These are phyloP conservation scores for Heimioporus sp. DNA, from an alignment of 768 basidiomycete species.

Conservation along the genomic window DNA sequence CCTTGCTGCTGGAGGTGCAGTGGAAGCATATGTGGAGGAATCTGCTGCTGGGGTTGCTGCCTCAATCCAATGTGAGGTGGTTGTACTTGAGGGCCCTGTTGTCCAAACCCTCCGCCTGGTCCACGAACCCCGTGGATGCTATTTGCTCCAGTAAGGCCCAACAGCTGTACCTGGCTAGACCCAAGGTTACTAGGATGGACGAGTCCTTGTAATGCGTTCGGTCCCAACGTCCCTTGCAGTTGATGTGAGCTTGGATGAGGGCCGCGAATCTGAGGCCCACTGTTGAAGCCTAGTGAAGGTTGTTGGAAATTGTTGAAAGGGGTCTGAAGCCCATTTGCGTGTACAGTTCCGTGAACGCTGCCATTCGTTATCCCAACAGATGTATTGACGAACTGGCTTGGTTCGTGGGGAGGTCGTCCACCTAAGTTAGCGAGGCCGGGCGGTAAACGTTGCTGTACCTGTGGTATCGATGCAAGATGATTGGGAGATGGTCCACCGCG, in stretches of 20 bases:
- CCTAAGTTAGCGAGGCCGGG: conserved; percentile 82
- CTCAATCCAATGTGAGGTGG: conserved; percentile 31
- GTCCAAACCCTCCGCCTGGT: conserved; percentile 41
- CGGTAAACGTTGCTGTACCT: conserved; percentile 68
- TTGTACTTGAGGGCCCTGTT: conserved; percentile 32
- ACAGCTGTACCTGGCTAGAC: conserved; percentile 46
- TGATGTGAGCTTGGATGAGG: conserved; percentile 48
- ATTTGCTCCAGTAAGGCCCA: conserved; percentile 45
- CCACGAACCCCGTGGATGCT: conserved; percentile 48
- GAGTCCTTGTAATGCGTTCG: conserved; percentile 51
- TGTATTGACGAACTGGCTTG: conserved; percentile 53
- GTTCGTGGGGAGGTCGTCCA: conserved; percentile 77
- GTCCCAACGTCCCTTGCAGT: conserved; percentile 43
- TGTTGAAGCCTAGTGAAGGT: conserved; percentile 44
- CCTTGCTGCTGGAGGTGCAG: conserved; percentile 65
- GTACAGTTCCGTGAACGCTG: conserved; percentile 45
- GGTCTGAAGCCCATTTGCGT: conserved; percentile 45
- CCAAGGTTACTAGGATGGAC: conserved; percentile 53
- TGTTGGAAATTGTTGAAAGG: conserved; percentile 55
- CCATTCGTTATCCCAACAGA: conserved; percentile 46
- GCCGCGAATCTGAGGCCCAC: conserved; percentile 45
- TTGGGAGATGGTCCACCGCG: conserved; percentile 71
- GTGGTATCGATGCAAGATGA: conserved; percentile 49
- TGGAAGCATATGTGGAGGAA: conserved; percentile 51
- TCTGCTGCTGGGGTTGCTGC: conserved; percentile 44